Evolutionary conservation across 2,329 filamentous ascomycete species (phyloP), one percentile per base, ranked within the genome.

Genomic region (Colletotrichum sp.): DNA sequence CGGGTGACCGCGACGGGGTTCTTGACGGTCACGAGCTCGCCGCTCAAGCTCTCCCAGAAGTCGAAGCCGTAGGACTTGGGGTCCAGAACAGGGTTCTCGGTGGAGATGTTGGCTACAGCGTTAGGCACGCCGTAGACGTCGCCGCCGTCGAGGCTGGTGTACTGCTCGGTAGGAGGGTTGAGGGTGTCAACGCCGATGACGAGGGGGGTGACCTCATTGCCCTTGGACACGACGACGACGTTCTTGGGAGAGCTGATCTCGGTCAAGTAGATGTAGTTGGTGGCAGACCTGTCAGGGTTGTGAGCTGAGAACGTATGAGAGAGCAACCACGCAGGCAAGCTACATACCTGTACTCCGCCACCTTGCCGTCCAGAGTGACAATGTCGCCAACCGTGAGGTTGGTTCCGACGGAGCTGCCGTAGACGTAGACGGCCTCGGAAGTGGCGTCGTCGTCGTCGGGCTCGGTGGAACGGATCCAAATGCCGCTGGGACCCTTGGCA

Each of bases 41-140:
- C 93, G 70, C 86, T 87, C 74, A 95, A 84, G 77, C 90, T 92
- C 87, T 95, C 92, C 93, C 93, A 95, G 81, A 95, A 95, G 82
- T 95, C 93, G 34, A 95, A 85, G 4, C 93, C 93, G 80, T 92
- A 95, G 57, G 86, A 84, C 26, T 85, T 84, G 3, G 93, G 93
- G 76, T 93, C 82, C 52, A 95, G 87, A 16, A 85, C 84, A 0
- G 93, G 93, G 81, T 95, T 95, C 39, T 81, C 85, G 8, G 82
- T 85, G 3, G 92, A 93, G 52, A 95, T 81, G 78, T 88, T 88
- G 77, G 86, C 89, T 52, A 86, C 85, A 76, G 91, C 93, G 80
- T 93, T 94, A 13, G 93, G 93, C 6, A 93, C 84, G 2, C 85
- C 89, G 77, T 94, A 94, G 48, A 95, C 86, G 81, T 93, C 91